phyloP scores from a whole-genome alignment of 2,329 filamentous ascomycete genomes.

The Colletotrichum somersetense region DNA sequence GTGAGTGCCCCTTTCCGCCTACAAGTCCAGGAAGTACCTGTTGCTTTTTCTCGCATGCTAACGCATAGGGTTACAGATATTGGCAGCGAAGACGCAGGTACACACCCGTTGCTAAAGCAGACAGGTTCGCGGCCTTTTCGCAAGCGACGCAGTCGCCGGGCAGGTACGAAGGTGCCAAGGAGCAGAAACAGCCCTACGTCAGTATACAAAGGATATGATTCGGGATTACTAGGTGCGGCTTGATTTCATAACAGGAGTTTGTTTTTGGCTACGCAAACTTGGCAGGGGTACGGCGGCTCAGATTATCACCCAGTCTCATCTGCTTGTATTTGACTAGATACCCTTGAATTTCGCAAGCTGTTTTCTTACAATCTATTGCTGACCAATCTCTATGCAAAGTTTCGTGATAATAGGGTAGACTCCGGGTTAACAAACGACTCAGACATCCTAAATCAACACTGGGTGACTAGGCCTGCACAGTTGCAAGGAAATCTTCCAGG shows the following conservation, averaged over 20 bases:
- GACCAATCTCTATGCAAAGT: not conserved
- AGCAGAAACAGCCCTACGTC: not conserved
- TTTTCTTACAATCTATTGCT: not conserved
- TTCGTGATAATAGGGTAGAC: not conserved
- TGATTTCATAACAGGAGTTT: not conserved
- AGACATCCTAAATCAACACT: too few species aligned
- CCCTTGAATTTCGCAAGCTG: not conserved
- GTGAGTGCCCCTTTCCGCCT: not conserved
- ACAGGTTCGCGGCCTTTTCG: not conserved
- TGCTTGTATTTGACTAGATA: not conserved
- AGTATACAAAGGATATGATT: not conserved
- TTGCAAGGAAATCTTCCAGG: slow-evolving; percentile 16
- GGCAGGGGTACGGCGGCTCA: not conserved
- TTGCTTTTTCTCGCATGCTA: not conserved
- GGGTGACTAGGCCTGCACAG: not conserved
- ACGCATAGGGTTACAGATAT: not conserved
- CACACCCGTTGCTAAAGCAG: slow-evolving; percentile 1
- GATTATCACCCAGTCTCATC: not conserved
- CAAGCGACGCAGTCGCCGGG: not conserved
- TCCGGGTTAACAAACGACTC: not conserved
- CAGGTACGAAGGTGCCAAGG: not conserved
- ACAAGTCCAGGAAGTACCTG: too few species aligned
- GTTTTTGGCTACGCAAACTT: not conserved
- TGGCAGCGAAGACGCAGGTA: slow-evolving; percentile 12
- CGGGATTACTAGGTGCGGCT: accelerated